Base-by-base conservation (phyloP, 352 stramenopile species). In the Phytophthora hibernalis region DNA sequence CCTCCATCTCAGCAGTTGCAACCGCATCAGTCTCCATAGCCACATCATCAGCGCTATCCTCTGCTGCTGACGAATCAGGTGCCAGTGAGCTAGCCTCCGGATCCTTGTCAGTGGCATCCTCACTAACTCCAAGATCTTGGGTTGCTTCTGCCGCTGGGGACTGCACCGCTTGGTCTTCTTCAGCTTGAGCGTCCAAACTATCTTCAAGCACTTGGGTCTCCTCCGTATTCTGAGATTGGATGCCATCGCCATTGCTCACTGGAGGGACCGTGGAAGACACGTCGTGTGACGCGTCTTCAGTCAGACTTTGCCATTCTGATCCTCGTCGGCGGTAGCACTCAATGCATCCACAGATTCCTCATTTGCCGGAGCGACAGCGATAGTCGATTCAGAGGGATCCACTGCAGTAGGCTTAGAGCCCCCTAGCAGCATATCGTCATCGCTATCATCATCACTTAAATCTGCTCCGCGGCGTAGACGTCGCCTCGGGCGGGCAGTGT, bases 391-490 rank as follows among this genome's bases (percentile, higher is more conserved):
- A 58, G 48, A 45, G 5, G 52, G 55, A 48, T 65, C 44, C 5
- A 18, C 24, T 22, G 16, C 21, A 40, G 37, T 16, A 6, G 50
- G 28, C 26, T 33, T 28, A 59, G 31, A 12, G 11, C 24, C 61
- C 35, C 61, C 45, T 59, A 79, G 56, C 11, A 85, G 33, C 44
- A 85, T 54, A 40, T 84, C 79, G 42, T 85, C 69, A 15, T 86
- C 79, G 49, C 77, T 88, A 10, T 77, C 65, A 30, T 77, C 71
- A 24, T 83, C 79, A 53, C 73, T 78, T 26, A 80, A 43, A 49
- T 76, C 66, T 21, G 53, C 74, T 20, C 68, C 75, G n/a, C 77
- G 79, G n/a, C 79, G 74, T n/a, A 88, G 66, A 55, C 79, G 67
- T 58, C 77, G 68, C 35, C 77, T 71, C 5, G 76, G 72, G n/a